Base-by-base conservation (phyloP, 768 basidiomycete species). In the Auriscalpium orientale region DNA sequence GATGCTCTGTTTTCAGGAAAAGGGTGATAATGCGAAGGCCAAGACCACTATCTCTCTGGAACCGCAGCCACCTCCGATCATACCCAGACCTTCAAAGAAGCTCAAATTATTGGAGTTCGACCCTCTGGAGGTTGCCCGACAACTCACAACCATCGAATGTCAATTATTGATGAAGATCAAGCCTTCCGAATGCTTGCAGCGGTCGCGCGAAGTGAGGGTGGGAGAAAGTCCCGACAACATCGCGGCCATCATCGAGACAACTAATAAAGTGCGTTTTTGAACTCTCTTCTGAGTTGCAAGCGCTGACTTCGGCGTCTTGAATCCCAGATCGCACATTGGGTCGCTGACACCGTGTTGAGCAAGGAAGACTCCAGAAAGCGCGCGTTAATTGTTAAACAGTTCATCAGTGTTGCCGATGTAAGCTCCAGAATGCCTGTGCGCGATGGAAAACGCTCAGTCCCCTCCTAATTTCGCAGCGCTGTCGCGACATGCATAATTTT, bases 141-240 rank as follows among this genome's bases (percentile, higher is more conserved):
- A 98, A 68, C 72, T 98, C 58, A 98, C 95, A 1, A 84, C 97
- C 57, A 78, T 95, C 75, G 95, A 98, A 70, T 89, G 87, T 60
- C 75, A 79, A 48, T 72, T 95, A 44, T 98, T 92, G 72, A 86
- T 88, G 70, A 85, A 82, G 68, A 95, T 98, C 62, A 83, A 84
- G 37, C 87, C 91, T 0, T 85, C 87, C 72, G 95, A 98, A 68
- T 98, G 92, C 73, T 74, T 98, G 18, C 84, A 86, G 71, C 85
- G 82, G 64, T 89, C 89, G 8, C 81, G 89, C 38, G 88, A 91
- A 62, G 83, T 87, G 62, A 85, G 76, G 68, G 78, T 78, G 1
- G 66, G 68, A 22, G 88, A 89, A 46, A 77, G 81, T 56, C 75
- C 82, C 46, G 91, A 93, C 61, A 95, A 93, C 64, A 92, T 98